Evolutionary conservation across 345 rosid genomes (phyloP), one percentile per base, ranked within the genome.

Genomic region (Aquilaria yunnanensis): DNA sequence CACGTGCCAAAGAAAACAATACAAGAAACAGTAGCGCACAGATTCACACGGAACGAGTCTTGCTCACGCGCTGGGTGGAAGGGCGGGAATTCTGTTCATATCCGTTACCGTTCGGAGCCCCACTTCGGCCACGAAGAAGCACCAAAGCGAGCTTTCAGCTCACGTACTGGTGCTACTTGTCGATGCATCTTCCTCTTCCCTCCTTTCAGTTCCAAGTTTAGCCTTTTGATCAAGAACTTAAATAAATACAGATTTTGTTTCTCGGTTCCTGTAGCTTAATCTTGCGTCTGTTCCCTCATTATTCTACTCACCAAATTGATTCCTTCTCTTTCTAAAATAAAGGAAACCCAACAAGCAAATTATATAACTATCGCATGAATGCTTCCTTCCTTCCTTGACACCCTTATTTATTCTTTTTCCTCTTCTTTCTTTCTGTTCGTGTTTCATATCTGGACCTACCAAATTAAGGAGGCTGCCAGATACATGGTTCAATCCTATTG

Each of bases 391-490:
- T 69, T 81, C 71, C 48, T 69, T 57, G 31, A 57, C 73, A 69
- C 70, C 76, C 67, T 51, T 54, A n/a, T 45, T 7, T 6, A 11
- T 51, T 29, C 10, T 8, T 34, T 47, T 16, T 45, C 6, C 50
- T 62, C 43, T 33, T 34, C 47, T 10, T 3, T 55, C 37, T 62
- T 49, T 29, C 51, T 2, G 14, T 58, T 47, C 66, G 47, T 70
- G 12, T 32, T 59, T 60, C 57, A 37, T 64, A 49, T 37, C 58
- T 12, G 32, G 81, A 77, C 61, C 70, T 63, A 61, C 70, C 79
- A 81, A 81, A 85, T 75, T 78, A 84, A 71, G 72, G 48, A 75
- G 67, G 66, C 56, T 13, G 37, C 41, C n/a, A 49, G 16, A 61
- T 13, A 32, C 34, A 64, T 47, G 67, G 56, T 51, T 60, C 66